These are phyloP conservation scores for Coemansia sp. DNA, from an alignment of 192 early-diverging fungal species.

Conservation along the genomic window DNA sequence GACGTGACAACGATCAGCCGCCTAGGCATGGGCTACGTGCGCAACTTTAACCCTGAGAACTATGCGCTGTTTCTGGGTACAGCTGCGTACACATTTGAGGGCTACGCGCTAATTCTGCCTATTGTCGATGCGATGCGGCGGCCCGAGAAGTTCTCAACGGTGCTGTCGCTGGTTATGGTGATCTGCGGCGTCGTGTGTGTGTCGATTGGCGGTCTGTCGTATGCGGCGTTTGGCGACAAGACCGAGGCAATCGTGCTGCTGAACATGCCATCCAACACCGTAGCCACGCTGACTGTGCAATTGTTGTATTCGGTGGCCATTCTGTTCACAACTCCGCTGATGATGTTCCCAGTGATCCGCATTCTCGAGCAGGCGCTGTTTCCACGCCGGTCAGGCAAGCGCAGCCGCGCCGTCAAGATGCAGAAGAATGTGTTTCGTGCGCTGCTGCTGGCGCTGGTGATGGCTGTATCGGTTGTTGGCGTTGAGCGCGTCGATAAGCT, in stretches of 20 bases:
- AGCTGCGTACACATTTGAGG: slow-evolving; percentile 87
- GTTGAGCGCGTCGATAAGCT: slow-evolving; percentile 65
- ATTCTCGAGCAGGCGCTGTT: slow-evolving; percentile 84
- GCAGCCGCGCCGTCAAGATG: slow-evolving; percentile 73
- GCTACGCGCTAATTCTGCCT: slow-evolving; percentile 77
- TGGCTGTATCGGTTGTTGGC: slow-evolving; percentile 70
- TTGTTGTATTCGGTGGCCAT: slow-evolving; percentile 90
- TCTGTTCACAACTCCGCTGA: slow-evolving; percentile 83
- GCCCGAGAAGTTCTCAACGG: slow-evolving; percentile 76
- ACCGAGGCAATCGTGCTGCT: slow-evolving; percentile 85
- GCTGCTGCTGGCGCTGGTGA: slow-evolving; percentile 63
- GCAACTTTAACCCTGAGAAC: slow-evolving; percentile 67
- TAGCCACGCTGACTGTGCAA: slow-evolving; percentile 68
- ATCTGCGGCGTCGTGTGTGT: slow-evolving; percentile 75
- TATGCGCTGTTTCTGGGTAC: slow-evolving; percentile 92
- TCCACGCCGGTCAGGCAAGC: slow-evolving; percentile 72
- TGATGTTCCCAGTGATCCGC: slow-evolving; percentile 86
- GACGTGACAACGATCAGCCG: slow-evolving; percentile 66
- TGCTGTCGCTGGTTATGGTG: slow-evolving; percentile 73
- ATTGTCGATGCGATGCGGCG: slow-evolving; percentile 77
- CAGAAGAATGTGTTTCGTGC: slow-evolving; percentile 82
- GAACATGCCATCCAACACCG: slow-evolving; percentile 72
- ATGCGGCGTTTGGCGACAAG: slow-evolving; percentile 79
- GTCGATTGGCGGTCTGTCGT: slow-evolving; percentile 75
- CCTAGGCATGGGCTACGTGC: slow-evolving; percentile 61